These are phyloP conservation scores for Backusella tarrabulga DNA, from an alignment of 192 early-diverging fungal genomes.

Conservation along the genomic window DNA sequence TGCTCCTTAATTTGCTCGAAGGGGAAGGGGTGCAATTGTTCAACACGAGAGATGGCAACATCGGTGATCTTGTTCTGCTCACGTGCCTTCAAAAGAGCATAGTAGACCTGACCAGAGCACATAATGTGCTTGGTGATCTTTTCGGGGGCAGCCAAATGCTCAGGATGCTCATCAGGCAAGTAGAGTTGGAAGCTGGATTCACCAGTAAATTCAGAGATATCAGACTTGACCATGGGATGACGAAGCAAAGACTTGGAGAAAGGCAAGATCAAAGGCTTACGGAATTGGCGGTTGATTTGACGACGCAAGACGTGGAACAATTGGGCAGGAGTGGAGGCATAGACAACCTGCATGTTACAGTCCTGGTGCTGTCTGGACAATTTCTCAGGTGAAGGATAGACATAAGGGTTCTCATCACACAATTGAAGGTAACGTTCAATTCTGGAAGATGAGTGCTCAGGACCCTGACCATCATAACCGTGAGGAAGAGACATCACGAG, in stretches of 20 bases:
- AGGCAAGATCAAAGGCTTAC: slow-evolving; percentile 84
- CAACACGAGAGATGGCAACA: slow-evolving; percentile 90
- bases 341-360: slow-evolving; percentile 97
- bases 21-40: slow-evolving; percentile 96
- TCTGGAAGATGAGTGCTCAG: slow-evolving; percentile 95
- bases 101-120: slow-evolving; percentile 98
- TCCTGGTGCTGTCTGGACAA: slow-evolving; percentile 93
- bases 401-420: slow-evolving; percentile 92
- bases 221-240: slow-evolving; percentile 89
- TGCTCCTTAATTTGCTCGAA: slow-evolving; percentile 86
- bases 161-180: slow-evolving; percentile 89
- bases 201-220: slow-evolving; percentile 76
- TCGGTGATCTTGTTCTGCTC: slow-evolving; percentile 87
- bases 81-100: slow-evolving; percentile 84
- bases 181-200: slow-evolving; percentile 86
- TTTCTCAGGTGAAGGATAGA: slow-evolving; percentile 75
- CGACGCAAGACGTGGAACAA: slow-evolving; percentile 96
- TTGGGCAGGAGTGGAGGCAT: slow-evolving; percentile 96
- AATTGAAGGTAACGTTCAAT: slow-evolving; percentile 96
- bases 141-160: slow-evolving; percentile 74
- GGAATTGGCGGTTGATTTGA: slow-evolving; percentile 96
- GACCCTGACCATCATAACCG: slow-evolving; percentile 98
- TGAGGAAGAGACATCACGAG: slow-evolving; percentile 93
- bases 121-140: slow-evolving; percentile 91
- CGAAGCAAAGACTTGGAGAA: slow-evolving; percentile 90